Evolutionary conservation across 192 early-diverging fungal genomes (phyloP), one percentile per base, ranked within the genome.

Genomic region (Linnemannia exigua): DNA sequence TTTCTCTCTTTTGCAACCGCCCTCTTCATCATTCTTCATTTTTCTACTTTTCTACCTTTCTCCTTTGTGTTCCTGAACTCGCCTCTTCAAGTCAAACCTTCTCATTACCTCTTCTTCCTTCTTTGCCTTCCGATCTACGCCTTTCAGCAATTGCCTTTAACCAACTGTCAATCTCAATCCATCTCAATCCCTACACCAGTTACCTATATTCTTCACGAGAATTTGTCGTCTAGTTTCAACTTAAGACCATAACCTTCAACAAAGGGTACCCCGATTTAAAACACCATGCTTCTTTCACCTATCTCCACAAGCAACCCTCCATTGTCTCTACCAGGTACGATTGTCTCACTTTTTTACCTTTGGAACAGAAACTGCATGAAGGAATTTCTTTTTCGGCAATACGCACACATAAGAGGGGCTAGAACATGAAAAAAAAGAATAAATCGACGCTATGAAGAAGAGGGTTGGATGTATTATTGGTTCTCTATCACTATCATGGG

Each of bases 201-300:
- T n/a, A n/a, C n/a, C n/a, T n/a, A n/a, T n/a, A n/a, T n/a, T n/a
- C n/a, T n/a, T n/a, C n/a, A n/a, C n/a, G n/a, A n/a, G n/a, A n/a
- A n/a, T n/a, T n/a, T n/a, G n/a, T n/a, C 69, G 4, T 35, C 20
- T 46, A 31, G 3, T 28, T 19, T 15, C 70, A 48, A 46, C 38
- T 15, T 8, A 25, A 63, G 2, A n/a, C n/a, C n/a, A n/a, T n/a
- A n/a, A n/a, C n/a, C 58, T 63, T 31, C 58, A 16, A 9, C 54
- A 11, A 63, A n/a, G n/a, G n/a, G 22, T 3, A 11, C 2, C 14
- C 9, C n/a, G n/a, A n/a, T 44, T 9, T 3, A 9, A 14, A 63
- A 9, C 46, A 74, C 1, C 76, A 83, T 83, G 81, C 70, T 83
- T 46, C 72, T 68, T 25, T 83, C 81, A 14, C 76, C 72, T 20